Base-by-base conservation (phyloP, 768 basidiomycete species). In the Psilocybe azurescens region DNA sequence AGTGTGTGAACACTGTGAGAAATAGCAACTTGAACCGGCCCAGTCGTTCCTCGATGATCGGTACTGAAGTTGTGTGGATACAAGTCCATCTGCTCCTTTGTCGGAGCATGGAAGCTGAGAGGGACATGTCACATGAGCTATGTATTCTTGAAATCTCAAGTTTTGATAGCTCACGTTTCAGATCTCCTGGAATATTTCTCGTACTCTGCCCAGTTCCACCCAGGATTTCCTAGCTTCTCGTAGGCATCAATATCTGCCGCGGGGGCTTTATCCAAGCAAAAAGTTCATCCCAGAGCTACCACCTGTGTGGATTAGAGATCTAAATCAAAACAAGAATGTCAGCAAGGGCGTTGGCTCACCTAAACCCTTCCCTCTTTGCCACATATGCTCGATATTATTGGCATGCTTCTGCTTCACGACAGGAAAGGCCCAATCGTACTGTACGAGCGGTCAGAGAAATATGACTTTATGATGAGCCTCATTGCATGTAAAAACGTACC, bases 171-270 rank as follows among this genome's bases (percentile, higher is more conserved):
- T 29, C 41, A 82, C 81, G 67, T 79, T 65, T 79, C 78, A 5
- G 73, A 68, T 57, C 74, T 77, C 59, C 71, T 73, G 5, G 73
- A 75, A 63, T 80, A 80, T 58, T 78, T 75, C 16, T 73, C 60
- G 54, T 76, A 80, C 20, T 78, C 74, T 0, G 74, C 69, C 82
- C 82, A 86, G 64, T 83, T 85, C 84, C 85, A 87, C 3, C 84
- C 84, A 0, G 77, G 75, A 61, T 86, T 86, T 6, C 85, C 86
- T 11, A 87, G 72, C 56, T 74, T 73, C 64, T 86, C 84, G 53
- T 80, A 73, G 5, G 73, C 74, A 53, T 76, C 71, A 32, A 74
- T 61, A 48, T 75, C 75, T 7, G 48, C 57, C 24, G 69, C 70
- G 18, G 74, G 10, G 77, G 75, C 55, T 75, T 72, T 33, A 67